phyloP scores from a whole-genome alignment of 169 alveolate genomes.

The Plasmodium gonderi region DNA sequence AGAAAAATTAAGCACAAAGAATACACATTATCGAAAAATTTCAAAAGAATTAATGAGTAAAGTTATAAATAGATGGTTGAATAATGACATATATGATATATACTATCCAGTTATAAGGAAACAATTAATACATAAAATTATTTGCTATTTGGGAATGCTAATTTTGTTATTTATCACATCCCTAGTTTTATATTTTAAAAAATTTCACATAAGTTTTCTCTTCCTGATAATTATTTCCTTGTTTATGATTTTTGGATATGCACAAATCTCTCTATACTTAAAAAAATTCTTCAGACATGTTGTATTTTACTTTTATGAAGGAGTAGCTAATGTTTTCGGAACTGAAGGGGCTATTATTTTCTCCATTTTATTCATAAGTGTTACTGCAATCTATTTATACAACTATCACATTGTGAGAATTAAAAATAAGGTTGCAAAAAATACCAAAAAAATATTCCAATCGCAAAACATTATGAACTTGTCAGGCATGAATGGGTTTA shows the following conservation, averaged over 20 bases:
- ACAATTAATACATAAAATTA: conserved; percentile 48
- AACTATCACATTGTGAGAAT: conserved; percentile 59
- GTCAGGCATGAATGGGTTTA: conserved; percentile 30
- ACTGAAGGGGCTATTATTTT: conserved; percentile 74
- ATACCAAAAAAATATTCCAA: conserved; percentile 57
- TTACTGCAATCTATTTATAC: conserved; percentile 55
- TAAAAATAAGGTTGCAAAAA: conserved; percentile 62
- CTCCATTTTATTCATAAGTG: conserved; percentile 27
- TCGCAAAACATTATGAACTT: conserved; percentile 58
- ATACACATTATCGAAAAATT: conserved; percentile 39
- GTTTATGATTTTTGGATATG: conserved; percentile 73
- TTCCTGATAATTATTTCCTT: conserved; percentile 31
- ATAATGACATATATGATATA: conserved; percentile 64
- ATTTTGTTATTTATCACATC: conserved; percentile 36
- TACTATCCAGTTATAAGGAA: conserved; percentile 71
- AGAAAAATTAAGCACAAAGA: conserved; percentile 25
- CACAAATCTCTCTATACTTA: conserved; percentile 43
- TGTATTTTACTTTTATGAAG: conserved; percentile 68
- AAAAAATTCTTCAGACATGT: conserved; percentile 60
- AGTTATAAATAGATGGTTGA: conserved; percentile 74
- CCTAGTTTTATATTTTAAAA: conserved; percentile 57
- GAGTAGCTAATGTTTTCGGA: conserved; percentile 72
- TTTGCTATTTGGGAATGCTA: conserved; percentile 45
- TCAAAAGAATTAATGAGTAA: conserved; percentile 76
- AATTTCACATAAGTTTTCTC: conserved; percentile 55